phyloP scores from a whole-genome alignment of 2,329 filamentous ascomycete species.

The Aspergillus fijiensis region DNA sequence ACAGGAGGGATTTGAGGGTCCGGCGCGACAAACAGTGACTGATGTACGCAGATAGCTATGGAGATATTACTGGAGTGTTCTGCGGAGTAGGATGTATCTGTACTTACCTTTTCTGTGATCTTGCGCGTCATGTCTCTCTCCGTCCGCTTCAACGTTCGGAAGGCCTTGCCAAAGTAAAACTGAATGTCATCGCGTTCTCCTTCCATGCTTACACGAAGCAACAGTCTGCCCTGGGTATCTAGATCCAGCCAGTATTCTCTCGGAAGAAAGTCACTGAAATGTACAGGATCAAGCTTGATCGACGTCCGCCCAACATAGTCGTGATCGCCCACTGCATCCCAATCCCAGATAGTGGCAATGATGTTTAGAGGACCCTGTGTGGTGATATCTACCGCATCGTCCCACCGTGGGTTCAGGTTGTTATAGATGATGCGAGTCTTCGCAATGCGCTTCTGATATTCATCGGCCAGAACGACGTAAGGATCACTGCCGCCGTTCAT shows the following conservation, averaged over 20 bases:
- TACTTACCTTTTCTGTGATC: conserved; percentile 88
- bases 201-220: conserved; percentile 96
- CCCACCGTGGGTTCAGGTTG: conserved; percentile 92
- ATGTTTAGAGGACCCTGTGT: conserved; percentile 89
- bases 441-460: conserved; percentile 93
- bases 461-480: conserved; percentile 93
- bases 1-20: conserved; percentile 72
- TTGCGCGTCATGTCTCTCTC: conserved; percentile 98
- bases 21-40: conserved; percentile 82
- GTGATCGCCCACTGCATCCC: conserved; percentile 94
- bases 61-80: neutral
- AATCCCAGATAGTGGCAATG: conserved; percentile 97
- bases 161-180: conserved; percentile 97
- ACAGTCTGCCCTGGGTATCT: conserved; percentile 85
- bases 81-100: neutral
- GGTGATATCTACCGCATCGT: conserved; percentile 94
- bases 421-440: conserved; percentile 91
- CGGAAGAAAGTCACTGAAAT: conserved; percentile 94
- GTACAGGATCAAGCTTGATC: conserved; percentile 93
- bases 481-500: conserved; percentile 92
- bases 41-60: conserved; percentile 85
- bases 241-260: conserved; percentile 97
- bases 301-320: conserved; percentile 97
- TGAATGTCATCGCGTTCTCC: conserved; percentile 97
- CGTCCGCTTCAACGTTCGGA: conserved; percentile 89